Evolutionary conservation across 2,329 filamentous ascomycete species (phyloP), one percentile per base, ranked within the genome.

Genomic region (Geosmithia morbida): DNA sequence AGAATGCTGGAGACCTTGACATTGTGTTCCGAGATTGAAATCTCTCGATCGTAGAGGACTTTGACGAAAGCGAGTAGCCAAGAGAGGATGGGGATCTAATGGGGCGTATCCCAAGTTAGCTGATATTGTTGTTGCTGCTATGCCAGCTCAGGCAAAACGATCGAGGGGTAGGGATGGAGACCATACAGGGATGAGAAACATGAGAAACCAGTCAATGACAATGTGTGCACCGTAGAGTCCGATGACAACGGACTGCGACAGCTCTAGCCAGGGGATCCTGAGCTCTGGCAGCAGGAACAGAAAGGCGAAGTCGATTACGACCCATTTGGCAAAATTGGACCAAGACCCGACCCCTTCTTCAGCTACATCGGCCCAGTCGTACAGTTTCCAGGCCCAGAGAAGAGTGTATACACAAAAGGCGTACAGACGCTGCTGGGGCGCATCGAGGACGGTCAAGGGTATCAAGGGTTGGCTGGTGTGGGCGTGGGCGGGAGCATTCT

Each of bases 191-290:
- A 97, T 83, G 53, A 87, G 83, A 62, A 95, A 94, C 89, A 96
- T 96, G 55, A 96, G 68, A 69, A 94, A 81, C 55, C 81, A 84
- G 67, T 96, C 87, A 46, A 85, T 63, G 2, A 84, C 59, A 2
- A 83, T 74, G 61, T 96, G 88, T 3, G 74, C 54, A 44, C 85
- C 63, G 58, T 92, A 94, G 19, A 89, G 66, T 30, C 76, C 69
- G 41, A 84, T 75, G 47, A 86, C 83, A 1, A 81, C 81, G 37
- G 77, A 74, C 57, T 86, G 85, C 42, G 86, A 87, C 69, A 90
- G 87, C 69, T 97, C 88, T 49, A 98, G 72, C 94, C 92, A 98
- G 49, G 92, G 92, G 74, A 98, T 95, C 61, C 86, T 80, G 56
- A 98, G 65, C 54, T 85, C 77, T 17, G 94, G 90, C 47, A 98